A percentile compares a stretch with the other conserved stretches of the same genome.
Evolutionary conservation across 2,329 filamentous ascomycete genomes (phyloP).

Genomic region (Incumbomyces delicatus): DNA sequence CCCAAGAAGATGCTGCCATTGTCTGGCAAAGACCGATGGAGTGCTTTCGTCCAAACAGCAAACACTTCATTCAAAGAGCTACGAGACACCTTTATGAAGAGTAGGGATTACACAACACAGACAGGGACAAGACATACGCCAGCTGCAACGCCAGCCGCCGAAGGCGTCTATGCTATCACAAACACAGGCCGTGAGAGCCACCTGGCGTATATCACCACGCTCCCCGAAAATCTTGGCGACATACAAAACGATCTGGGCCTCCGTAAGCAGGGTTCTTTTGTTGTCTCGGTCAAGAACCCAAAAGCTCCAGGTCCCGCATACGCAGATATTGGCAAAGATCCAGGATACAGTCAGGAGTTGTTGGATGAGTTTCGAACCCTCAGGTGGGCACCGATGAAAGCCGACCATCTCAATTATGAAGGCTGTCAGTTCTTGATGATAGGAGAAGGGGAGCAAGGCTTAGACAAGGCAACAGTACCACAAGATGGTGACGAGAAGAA

Average conservation of each 20-base stretch:
- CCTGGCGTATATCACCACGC: slow-evolving; percentile 68
- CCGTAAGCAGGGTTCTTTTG: slow-evolving; percentile 61
- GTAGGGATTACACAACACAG: slow-evolving; percentile 63
- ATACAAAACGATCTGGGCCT: slow-evolving; percentile 69
- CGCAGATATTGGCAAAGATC: slow-evolving; percentile 51
- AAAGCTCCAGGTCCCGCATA: slow-evolving; percentile 55
- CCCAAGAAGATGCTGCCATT: slow-evolving; percentile 77
- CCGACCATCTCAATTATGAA: slow-evolving; percentile 63
- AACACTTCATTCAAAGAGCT: slow-evolving; percentile 56
- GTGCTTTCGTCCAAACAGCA: slow-evolving; percentile 74
- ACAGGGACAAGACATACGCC: slow-evolving; percentile 63
- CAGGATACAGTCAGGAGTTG: slow-evolving; percentile 63
- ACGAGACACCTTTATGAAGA: slow-evolving; percentile 60
- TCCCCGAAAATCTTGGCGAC: slow-evolving; percentile 59
- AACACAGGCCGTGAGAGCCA: slow-evolving; percentile 63
- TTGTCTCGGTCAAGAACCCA: slow-evolving; percentile 73
- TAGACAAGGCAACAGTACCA: slow-evolving; percentile 47
- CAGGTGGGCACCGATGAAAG: slow-evolving; percentile 65
- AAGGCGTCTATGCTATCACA: slow-evolving; percentile 77
- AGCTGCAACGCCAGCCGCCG: slow-evolving; percentile 64
- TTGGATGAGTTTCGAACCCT: slow-evolving; percentile 61
- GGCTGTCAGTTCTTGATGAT: slow-evolving; percentile 72
- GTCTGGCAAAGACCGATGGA: slow-evolving; percentile 59
- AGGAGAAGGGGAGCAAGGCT: slow-evolving; percentile 39
- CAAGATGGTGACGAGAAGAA: slow-evolving; percentile 42